Evolutionary conservation across 2,329 filamentous ascomycete species (phyloP), one percentile per base, ranked within the genome.

Genomic region (Alternaria triticimaculans): DNA sequence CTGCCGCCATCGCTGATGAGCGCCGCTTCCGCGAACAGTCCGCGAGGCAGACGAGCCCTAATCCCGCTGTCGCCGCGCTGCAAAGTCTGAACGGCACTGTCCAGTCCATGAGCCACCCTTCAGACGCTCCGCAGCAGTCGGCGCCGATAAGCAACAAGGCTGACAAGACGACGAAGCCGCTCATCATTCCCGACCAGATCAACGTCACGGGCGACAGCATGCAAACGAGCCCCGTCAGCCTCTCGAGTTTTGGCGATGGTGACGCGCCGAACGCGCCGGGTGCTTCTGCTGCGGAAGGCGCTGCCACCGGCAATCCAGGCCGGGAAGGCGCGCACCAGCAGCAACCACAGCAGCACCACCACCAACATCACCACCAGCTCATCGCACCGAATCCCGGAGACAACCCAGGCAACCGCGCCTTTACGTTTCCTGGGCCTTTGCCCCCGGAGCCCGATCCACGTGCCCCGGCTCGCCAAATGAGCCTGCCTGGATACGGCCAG

Each of bases 381-480:
- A 78, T 78, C 58, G 76, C 76, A 18, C 76, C 75, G 23, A 77
- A 78, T 58, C 76, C 79, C 21, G 74, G 71, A 46, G 78, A 81
- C 25, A 73, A 68, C 20, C 74, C 77, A 11, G 71, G 80, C 37
- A 86, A 84, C 70, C 88, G 88, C 72, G 84, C 88, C 10, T 87
- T 88, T 69, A 89, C 88, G n/a, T 90, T 89, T 75, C 88, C 88
- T 8, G 86, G 87, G 56, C 87, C 87, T n/a, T 81, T 84, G 63
- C 78, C 82, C 41, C 78, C 79, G 57, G 83, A 78, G 71, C 80
- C 72, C 68, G 80, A 85, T 45, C 83, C 82, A 58, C 86, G 87
- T 61, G 81, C 77, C 64, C 83, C 86, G 11, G 81, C 84, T 56
- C 84, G 88, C 67, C 87, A 87, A 60, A 85, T 89, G 80, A 90